These are phyloP conservation scores for Hericium rajendrae DNA, from an alignment of 768 basidiomycete genomes.

Conservation along the genomic window DNA sequence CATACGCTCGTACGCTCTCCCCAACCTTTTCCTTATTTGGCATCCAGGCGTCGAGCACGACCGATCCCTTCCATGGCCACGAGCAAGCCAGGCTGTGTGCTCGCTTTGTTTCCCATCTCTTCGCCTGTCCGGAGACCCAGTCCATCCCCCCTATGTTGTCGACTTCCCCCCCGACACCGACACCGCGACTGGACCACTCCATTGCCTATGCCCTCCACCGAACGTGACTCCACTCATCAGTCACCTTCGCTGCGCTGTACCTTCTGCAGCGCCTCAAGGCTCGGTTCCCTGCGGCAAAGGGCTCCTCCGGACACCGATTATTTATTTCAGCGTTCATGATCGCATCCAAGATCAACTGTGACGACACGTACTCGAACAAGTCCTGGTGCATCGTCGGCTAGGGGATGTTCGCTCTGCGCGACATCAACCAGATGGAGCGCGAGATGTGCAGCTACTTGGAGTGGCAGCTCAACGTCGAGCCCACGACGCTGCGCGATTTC, in stretches of 20 bases:
- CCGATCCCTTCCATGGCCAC: conserved; percentile 67
- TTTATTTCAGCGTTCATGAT: conserved; percentile 95
- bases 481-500: not conserved
- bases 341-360: conserved; percentile 63
- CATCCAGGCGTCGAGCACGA: conserved; percentile 12
- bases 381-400: conserved; percentile 57
- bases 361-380: conserved; percentile 61
- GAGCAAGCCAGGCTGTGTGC: conserved; percentile 35
- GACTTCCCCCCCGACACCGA: not conserved
- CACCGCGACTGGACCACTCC: conserved; percentile 59
- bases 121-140: no score
- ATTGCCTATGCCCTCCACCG: conserved; percentile 85
- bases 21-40: conserved; percentile 5
- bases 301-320: conserved; percentile 80
- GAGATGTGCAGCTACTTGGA: no score
- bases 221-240: conserved; percentile 28
- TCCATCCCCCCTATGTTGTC: no score
- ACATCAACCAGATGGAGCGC: conserved; percentile 85
- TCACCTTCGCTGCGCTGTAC: conserved; percentile 43
- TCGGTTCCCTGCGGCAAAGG: conserved; percentile 81
- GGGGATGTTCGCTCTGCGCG: conserved; percentile 58
- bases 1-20: conserved; percentile 3
- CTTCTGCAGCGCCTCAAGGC: conserved; percentile 80
- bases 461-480: no score
- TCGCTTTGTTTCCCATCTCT: no score